These are phyloP conservation scores for Saururus chinensis DNA, from an alignment of 164 flowering plant genomes.

Conservation along the genomic window DNA sequence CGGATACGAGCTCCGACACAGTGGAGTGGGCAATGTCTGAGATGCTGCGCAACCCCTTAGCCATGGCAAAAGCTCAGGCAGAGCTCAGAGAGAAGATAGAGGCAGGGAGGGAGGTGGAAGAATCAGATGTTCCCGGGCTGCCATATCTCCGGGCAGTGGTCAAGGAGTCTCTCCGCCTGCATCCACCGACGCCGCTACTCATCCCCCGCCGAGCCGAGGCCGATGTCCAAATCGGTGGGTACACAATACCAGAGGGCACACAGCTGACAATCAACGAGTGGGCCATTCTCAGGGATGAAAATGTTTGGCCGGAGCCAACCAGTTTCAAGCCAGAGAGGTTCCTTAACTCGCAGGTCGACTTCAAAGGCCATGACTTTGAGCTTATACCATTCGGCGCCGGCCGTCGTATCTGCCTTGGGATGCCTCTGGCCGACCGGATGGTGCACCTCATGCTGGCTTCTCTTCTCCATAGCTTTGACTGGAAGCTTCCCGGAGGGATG, in stretches of 20 bases:
- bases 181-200: slow-evolving; percentile 1
- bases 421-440: slow-evolving; percentile 9
- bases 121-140: neutral
- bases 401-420: slow-evolving; percentile 13
- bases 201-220: neutral
- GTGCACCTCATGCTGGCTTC: slow-evolving; percentile 10
- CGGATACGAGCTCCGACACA: slow-evolving; percentile 18
- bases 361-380: slow-evolving; percentile 2
- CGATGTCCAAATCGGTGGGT: neutral
- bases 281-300: neutral
- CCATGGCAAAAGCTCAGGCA: slow-evolving; percentile 8
- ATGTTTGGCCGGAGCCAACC: neutral
- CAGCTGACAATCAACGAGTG: neutral
- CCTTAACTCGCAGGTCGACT: slow-evolving; percentile 2
- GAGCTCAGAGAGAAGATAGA: slow-evolving; percentile 13
- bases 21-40: slow-evolving; percentile 28
- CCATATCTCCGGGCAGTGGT: slow-evolving; percentile 3
- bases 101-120: slow-evolving; percentile 3
- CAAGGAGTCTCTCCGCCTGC: slow-evolving; percentile 3
- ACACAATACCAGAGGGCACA: neutral
- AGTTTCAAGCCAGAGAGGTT: slow-evolving; percentile 29
- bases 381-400: slow-evolving; percentile 13
- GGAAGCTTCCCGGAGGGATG: neutral
- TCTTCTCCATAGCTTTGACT: slow-evolving; percentile 7
- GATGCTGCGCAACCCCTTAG: slow-evolving; percentile 12